Conservation (phyloP, 192 early-diverging fungal genomes). For the Martensiomyces pterosporus region DNA sequence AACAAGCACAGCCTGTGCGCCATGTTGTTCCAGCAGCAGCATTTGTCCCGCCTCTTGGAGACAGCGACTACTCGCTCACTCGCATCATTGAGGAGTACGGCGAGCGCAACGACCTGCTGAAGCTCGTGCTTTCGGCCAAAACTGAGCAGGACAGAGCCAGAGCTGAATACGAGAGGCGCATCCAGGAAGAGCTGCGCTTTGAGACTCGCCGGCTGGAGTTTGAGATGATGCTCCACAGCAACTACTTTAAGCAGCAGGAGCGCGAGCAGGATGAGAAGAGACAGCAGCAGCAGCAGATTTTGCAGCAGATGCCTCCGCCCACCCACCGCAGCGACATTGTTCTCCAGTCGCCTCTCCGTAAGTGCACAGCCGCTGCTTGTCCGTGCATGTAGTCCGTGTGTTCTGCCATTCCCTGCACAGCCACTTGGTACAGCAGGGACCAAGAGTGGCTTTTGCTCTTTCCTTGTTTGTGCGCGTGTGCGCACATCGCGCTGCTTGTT, state of each 20-base stretch:
- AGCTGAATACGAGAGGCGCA: constrained; percentile 41
- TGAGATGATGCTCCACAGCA: constrained; percentile 46
- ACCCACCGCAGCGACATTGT: constrained; percentile 29
- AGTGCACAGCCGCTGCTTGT: too few relatives aligned
- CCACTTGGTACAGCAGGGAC: too few relatives aligned
- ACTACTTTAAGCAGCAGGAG: constrained; percentile 45
- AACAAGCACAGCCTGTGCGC: constrained; percentile 1
- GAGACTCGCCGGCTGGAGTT: constrained; percentile 46
- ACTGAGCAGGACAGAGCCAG: constrained; percentile 42
- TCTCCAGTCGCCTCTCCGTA: constrained; percentile 47
- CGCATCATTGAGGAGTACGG: constrained; percentile 40
- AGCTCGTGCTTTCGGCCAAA: constrained; percentile 41
- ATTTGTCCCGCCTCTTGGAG: constrained; percentile 6
- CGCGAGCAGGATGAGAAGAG: constrained; percentile 19
- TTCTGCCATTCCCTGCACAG: too few relatives aligned
- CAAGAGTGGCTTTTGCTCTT: too few relatives aligned
- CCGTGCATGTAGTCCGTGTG: too few relatives aligned
- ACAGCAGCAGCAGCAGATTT: constrained; percentile 26
- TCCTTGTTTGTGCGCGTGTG: too few relatives aligned
- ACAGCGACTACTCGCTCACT: constrained; percentile 27
- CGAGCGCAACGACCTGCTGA: constrained; percentile 39
- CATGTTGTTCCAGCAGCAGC: constrained; percentile 4
- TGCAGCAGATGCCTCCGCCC: constrained; percentile 14
- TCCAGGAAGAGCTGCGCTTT: constrained; percentile 46
- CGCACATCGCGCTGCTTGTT: too few relatives aligned